These are phyloP conservation scores for Solanum aculeatissimum DNA, from an alignment of 305 asterid species.

Conservation along the genomic window DNA sequence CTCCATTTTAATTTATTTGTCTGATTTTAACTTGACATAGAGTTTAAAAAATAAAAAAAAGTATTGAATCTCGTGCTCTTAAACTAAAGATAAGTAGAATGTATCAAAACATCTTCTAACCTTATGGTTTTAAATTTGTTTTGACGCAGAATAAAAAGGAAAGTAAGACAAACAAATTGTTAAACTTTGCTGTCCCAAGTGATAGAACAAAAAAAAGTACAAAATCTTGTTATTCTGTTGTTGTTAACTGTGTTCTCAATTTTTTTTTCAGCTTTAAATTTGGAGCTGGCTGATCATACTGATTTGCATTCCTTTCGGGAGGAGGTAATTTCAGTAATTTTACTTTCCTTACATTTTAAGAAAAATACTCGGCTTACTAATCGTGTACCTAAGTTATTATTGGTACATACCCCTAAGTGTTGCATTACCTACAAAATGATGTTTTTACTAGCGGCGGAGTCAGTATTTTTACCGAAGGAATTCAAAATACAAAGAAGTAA, in stretches of 20 bases:
- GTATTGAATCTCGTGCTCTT: too few species aligned
- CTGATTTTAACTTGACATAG: too few species aligned
- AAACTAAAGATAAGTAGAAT: too few species aligned
- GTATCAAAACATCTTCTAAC: too few species aligned
- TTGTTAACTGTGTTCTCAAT: not conserved
- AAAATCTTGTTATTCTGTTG: not conserved
- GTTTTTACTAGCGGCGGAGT: not conserved
- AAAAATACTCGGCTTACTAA: not conserved
- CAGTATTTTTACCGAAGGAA: not conserved
- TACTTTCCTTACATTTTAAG: not conserved
- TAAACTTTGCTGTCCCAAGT: not conserved
- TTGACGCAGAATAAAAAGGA: too few species aligned
- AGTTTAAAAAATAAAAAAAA: too few species aligned
- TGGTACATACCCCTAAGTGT: not conserved
- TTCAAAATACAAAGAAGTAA: not conserved
- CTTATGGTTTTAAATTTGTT: too few species aligned
- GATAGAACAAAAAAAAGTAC: not conserved
- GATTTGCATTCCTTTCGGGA: conserved; percentile 14
- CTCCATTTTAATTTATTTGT: too few species aligned
- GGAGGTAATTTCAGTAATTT: conserved; percentile 20
- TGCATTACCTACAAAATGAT: not conserved
- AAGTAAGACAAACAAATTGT: too few species aligned
- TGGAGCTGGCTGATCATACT: conserved; percentile 16
- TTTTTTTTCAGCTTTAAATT: conserved; percentile 15
- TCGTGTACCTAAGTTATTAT: not conserved